A percentile compares a stretch with the other conserved stretches of the same genome.
Evolutionary conservation across 2,329 filamentous ascomycete species (phyloP).

Genomic region (Colletotrichum incanum): DNA sequence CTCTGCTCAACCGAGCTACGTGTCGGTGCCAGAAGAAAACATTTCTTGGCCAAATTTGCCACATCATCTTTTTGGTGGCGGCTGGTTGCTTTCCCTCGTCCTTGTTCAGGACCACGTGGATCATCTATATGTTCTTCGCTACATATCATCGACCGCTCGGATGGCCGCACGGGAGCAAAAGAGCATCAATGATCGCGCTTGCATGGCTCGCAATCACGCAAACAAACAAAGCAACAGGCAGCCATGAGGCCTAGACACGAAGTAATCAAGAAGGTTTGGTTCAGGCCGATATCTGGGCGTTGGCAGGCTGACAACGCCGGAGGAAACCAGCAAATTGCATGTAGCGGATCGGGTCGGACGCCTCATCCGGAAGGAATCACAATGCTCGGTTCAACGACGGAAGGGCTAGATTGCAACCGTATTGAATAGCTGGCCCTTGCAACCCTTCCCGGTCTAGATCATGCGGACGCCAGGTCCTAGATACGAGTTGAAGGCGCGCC

Average conservation of each 20-base stretch:
- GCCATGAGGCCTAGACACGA: neutral
- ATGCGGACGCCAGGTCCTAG: neutral
- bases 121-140: conserved; percentile 4
- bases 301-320: neutral
- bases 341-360: neutral
- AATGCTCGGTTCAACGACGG: neutral
- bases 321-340: neutral
- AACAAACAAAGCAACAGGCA: neutral
- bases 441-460: too few species aligned
- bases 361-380: neutral
- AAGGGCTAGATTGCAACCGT: neutral
- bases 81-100: conserved; percentile 1
- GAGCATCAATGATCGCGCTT: conserved; percentile 19
- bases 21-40: conserved; percentile 19
- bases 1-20: conserved; percentile 17
- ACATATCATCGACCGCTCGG: conserved; percentile 30
- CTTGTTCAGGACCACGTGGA: conserved; percentile 23
- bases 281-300: conserved; percentile 1
- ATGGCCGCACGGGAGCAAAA: conserved; percentile 9
- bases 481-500: neutral
- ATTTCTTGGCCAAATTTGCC: conserved; percentile 34
- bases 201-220: conserved; percentile 1
- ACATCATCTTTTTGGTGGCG: conserved; percentile 31
- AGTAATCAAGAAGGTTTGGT: neutral
- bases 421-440: neutral